phyloP scores from a whole-genome alignment of 371 early-diverging fungal species.

The Haplosporangium sp. region DNA sequence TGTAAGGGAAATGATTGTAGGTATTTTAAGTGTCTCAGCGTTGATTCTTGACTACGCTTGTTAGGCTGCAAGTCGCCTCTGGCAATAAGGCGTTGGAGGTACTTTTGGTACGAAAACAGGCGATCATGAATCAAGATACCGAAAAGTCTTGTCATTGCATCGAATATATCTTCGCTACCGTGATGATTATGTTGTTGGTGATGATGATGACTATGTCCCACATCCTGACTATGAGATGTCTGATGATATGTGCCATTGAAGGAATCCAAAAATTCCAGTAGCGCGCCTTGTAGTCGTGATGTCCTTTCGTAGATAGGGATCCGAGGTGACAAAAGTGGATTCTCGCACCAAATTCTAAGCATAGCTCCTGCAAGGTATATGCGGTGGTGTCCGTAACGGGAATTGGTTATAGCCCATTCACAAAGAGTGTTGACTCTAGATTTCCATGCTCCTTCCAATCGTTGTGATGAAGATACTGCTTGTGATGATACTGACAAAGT shows the following conservation, averaged over 20 bases:
- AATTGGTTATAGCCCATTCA: constrained; percentile 70
- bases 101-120: constrained; percentile 74
- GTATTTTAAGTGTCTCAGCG: constrained; percentile 64
- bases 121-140: constrained; percentile 68
- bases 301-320: constrained; percentile 37
- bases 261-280: constrained; percentile 43
- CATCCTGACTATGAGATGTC: constrained; percentile 7
- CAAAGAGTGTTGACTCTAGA: constrained; percentile 57
- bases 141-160: constrained; percentile 59
- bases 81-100: constrained; percentile 72
- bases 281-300: constrained; percentile 25
- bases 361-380: constrained; percentile 68
- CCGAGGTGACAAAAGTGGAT: constrained; percentile 34
- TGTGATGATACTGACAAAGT: neutral
- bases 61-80: constrained; percentile 69
- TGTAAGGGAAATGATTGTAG: constrained; percentile 67
- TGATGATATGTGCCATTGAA: constrained; percentile 39
- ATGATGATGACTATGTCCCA: constrained; percentile 15
- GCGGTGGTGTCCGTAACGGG: constrained; percentile 69
- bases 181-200: constrained; percentile 28
- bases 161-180: constrained; percentile 37
- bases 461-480: constrained; percentile 12
- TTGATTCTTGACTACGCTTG: constrained; percentile 57
- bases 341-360: constrained; percentile 63
- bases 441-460: constrained; percentile 31